Evolutionary conservation across 768 basidiomycete species (phyloP), one percentile per base, ranked within the genome.

Genomic region (Pulveroboletus sp.): DNA sequence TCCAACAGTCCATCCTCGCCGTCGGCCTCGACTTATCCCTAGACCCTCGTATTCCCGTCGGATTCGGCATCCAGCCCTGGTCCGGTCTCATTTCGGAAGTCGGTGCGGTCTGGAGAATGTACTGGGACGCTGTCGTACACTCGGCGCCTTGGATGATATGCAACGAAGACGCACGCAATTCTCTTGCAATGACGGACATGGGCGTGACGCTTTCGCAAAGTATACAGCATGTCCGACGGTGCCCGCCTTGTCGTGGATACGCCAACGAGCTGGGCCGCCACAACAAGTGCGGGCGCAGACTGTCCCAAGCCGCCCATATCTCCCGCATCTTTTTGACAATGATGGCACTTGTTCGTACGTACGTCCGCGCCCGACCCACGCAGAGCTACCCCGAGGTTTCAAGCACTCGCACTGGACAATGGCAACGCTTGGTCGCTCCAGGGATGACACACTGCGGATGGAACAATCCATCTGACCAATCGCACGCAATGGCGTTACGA

Each of bases 321-420:
- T 59, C 34, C 33, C 17, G 60, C 62, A 56, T 60, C 57, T 40
- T 23, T 43, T 20, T 37, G n/a, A n/a, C n/a, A n/a, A 36, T 35
- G 40, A 31, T 40, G 27, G 34, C 31, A 31, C 25, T 43, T 8
- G 14, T 6, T 38, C 45, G 29, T 62, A 62, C 54, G 58, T 60
- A 59, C 48, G 33, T 44, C 29, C 13, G 27, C 43, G 46, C 12
- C 53, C 33, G 52, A 57, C 36, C 51, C 25, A 24, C 45, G 16
- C 32, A 29, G 5, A 11, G 8, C 27, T 11, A 11, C 27, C 2
- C 27, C 27, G 27, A 9, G 27, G 27, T 11, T 29, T 29, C 27
- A 29, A 29, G 27, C 27, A 29, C 27, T 29, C 27, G n/a, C n/a
- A n/a, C n/a, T n/a, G n/a, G n/a, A n/a, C n/a, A n/a, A n/a, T n/a